These are phyloP conservation scores for Agaricus sinodeliciosus DNA, from an alignment of 768 basidiomycete species.

Conservation along the genomic window DNA sequence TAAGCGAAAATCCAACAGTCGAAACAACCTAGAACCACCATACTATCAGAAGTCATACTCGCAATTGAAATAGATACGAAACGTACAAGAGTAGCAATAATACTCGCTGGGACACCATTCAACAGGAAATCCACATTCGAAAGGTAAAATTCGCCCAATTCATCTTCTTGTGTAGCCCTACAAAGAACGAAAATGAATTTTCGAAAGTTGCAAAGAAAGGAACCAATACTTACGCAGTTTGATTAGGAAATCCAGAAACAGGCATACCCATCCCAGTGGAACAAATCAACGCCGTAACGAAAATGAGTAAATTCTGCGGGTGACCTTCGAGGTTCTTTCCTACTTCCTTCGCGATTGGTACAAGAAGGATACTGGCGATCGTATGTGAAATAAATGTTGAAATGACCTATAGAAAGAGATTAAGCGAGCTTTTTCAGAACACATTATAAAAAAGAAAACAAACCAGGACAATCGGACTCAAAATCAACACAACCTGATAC, in stretches of 20 bases:
- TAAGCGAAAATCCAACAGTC: slow-evolving; percentile 78
- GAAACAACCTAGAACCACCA: slow-evolving; percentile 56
- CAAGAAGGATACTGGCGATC: slow-evolving; percentile 93
- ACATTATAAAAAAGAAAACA: slow-evolving; percentile 18
- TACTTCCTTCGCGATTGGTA: slow-evolving; percentile 91
- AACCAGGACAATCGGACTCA: slow-evolving; percentile 67
- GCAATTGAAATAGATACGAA: neutral
- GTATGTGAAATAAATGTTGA: slow-evolving; percentile 98
- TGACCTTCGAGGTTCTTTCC: slow-evolving; percentile 68
- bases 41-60: neutral
- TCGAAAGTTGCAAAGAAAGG: slow-evolving; percentile 5
- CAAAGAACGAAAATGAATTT: slow-evolving; percentile 15
- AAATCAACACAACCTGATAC: slow-evolving; percentile 65
- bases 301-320: slow-evolving; percentile 80
- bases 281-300: slow-evolving; percentile 89
- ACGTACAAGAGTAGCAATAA: slow-evolving; percentile 77
- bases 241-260: slow-evolving; percentile 98
- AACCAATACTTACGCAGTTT: slow-evolving; percentile 72
- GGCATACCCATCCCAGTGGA: slow-evolving; percentile 98
- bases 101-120: slow-evolving; percentile 91
- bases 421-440: neutral
- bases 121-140: slow-evolving; percentile 85
- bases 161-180: slow-evolving; percentile 90
- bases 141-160: slow-evolving; percentile 85
- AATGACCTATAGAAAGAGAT: slow-evolving; percentile 46